Percentiles rank a stretch among this genome's conserved stretches.
Conservation (phyloP, 345 rosid genomes). For the Dovyalis caffra region DNA sequence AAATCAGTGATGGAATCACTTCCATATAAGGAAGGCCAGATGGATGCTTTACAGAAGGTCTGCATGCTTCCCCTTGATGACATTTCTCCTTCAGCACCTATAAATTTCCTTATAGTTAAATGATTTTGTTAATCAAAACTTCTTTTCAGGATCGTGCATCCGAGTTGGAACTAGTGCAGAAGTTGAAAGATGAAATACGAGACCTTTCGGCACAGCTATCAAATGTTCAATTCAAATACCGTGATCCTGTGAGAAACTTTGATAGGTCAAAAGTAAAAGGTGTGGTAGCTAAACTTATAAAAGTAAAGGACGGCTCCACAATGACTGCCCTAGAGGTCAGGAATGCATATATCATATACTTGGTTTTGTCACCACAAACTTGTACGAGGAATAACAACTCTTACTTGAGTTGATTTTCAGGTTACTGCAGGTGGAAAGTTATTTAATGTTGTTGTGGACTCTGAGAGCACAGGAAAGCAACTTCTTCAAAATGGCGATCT, state of each 20-base stretch:
- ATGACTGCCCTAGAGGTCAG: slow-evolving; percentile 94
- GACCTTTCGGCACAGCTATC: slow-evolving; percentile 69
- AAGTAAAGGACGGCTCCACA: slow-evolving; percentile 75
- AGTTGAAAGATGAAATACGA: slow-evolving; percentile 72
- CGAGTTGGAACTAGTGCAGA: slow-evolving; percentile 65
- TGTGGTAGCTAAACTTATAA: slow-evolving; percentile 85
- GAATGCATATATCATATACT: background rate
- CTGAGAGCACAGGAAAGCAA: slow-evolving; percentile 87
- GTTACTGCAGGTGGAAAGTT: slow-evolving; percentile 93
- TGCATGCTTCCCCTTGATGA: slow-evolving; percentile 11
- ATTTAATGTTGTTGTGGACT: slow-evolving; percentile 87
- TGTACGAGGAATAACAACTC: slow-evolving; percentile 6
- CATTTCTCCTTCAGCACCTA: slow-evolving; percentile 1
- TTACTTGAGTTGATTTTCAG: slow-evolving; percentile 39
- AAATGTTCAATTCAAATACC: slow-evolving; percentile 79
- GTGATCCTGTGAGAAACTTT: slow-evolving; percentile 83
- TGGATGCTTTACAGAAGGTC: slow-evolving; percentile 92
- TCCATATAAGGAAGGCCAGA: slow-evolving; percentile 67
- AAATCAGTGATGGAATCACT: slow-evolving; percentile 59
- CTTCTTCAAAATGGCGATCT: slow-evolving; percentile 94
- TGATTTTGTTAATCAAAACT: slow-evolving; percentile 8
- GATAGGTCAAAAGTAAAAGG: slow-evolving; percentile 96
- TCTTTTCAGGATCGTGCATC: slow-evolving; percentile 64
- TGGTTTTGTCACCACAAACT: background rate
- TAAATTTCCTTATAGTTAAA: slow-evolving; percentile 19